Conservation (phyloP, 176 grass and related monocot genomes). For the Eleusine coracana region DNA sequence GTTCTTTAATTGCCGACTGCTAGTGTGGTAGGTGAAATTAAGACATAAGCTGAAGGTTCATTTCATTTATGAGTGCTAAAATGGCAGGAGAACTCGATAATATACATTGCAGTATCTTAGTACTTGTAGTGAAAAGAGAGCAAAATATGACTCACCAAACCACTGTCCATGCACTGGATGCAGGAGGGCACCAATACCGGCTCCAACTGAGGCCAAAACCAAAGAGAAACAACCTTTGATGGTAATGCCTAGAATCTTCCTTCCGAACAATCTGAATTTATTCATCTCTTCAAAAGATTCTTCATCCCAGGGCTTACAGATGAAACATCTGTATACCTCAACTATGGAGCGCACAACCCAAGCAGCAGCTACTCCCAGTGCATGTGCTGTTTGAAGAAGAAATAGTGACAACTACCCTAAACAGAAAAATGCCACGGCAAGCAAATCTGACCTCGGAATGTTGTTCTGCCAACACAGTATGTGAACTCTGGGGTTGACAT, state of each 20-base stretch:
- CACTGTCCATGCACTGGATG: constrained; percentile 89
- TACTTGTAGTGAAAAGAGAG: constrained; percentile 5
- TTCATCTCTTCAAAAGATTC: constrained; percentile 50
- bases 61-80: too few relatives aligned
- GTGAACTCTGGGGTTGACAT: constrained; percentile 66
- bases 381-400: constrained; percentile 68
- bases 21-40: too few relatives aligned
- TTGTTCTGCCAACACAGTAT: constrained; percentile 81
- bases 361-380: constrained; percentile 82
- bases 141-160: constrained; percentile 95
- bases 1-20: too few relatives aligned
- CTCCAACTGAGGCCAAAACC: constrained; percentile 88
- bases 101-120: constrained; percentile 8
- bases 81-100: too few relatives aligned
- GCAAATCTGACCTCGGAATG: constrained; percentile 69
- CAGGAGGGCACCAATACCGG: constrained; percentile 75
- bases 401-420: constrained; percentile 1
- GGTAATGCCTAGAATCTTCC: constrained; percentile 66
- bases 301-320: constrained; percentile 48
- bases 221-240: constrained; percentile 89
- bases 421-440: constrained; percentile 5
- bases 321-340: constrained; percentile 79
- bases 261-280: constrained; percentile 68
- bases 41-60: too few relatives aligned
- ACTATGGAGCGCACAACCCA: constrained; percentile 85